Evolutionary conservation across 805 yeast genomes (phyloP), one percentile per base, ranked within the genome.

Genomic region (Kodamaea lidongshanica): DNA sequence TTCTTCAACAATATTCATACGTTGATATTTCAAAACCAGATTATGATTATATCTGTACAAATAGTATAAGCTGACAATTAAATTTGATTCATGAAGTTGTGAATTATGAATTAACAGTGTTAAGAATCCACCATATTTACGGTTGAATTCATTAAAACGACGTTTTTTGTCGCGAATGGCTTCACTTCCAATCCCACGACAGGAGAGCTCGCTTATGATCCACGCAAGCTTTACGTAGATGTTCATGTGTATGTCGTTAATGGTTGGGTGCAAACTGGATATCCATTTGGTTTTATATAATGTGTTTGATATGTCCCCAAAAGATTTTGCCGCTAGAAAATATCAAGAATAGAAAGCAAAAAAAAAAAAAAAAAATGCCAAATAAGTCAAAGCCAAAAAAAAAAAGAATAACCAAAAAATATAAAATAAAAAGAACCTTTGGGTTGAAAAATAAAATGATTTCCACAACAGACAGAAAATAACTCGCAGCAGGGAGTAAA

Each of bases 21-120:
- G 16, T 18, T 19, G 10, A 26, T 19, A 12, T 12, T 13, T 28
- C 12, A 40, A 25, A 7, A 40, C 28, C 25, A 29, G 36, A 20
- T 35, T 31, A 23, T 31, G 34, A 16, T 37, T 34, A 29, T 53
- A 52, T 28, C 39, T 44, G 42, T 49, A 38, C 22, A 52, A 34
- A 35, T 46, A 53, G 35, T 52, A 42, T 29, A 49, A 42, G 28
- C 53, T 43, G 11, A 53, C 46, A 11, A 48, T 25, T 25, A 53
- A 39, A 34, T 52, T 53, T 22, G 45, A 38, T 4, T 37, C 21
- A 6, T 47, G 27, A 21, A 53, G 37, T 29, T 52, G 57, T 19
- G 54, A 46, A 24, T 45, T 39, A 26, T 35, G 27, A 4, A 49
- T 37, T 17, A 46, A 28, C 19, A 34, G 36, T 23, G 27, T 26